Evolutionary conservation across 495 filamentous ascomycete genomes (phyloP).

Genomic region (Penicillium chermesinum): DNA sequence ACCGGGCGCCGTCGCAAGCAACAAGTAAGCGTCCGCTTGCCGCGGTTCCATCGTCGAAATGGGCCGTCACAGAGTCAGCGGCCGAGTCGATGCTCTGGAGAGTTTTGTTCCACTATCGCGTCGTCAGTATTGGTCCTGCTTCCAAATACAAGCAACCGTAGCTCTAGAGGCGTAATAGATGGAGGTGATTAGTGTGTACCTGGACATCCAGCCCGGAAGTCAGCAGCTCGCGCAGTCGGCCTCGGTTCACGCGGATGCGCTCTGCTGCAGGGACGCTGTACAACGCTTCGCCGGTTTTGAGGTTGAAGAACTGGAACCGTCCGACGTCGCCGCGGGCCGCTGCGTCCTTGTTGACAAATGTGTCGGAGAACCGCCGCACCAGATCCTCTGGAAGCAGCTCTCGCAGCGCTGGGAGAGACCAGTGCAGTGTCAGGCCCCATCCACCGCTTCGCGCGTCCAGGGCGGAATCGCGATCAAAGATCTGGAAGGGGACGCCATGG

Average conservation of each 20-base stretch:
- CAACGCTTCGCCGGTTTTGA: constrained; percentile 41
- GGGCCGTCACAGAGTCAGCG: constrained; percentile 32
- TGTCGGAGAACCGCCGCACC: constrained; percentile 42
- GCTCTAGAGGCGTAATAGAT: background rate
- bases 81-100: constrained; percentile 33
- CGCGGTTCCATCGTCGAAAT: constrained; percentile 48
- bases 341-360: constrained; percentile 45
- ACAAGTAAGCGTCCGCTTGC: constrained; percentile 47
- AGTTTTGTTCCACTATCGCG: constrained; percentile 41
- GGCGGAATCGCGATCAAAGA: constrained; percentile 52
- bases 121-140: background rate
- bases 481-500: constrained; percentile 36
- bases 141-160: no score
- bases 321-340: constrained; percentile 40
- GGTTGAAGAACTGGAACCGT: constrained; percentile 51
- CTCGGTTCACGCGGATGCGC: constrained; percentile 47
- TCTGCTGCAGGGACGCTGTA: constrained; percentile 44
- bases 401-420: constrained; percentile 47
- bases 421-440: constrained; percentile 59
- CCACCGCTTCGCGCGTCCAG: constrained; percentile 42
- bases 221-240: constrained; percentile 43
- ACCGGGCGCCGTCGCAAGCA: constrained; percentile 52
- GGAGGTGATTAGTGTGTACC: constrained; percentile 12
- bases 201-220: constrained; percentile 44
- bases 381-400: constrained; percentile 47